Evolutionary conservation across 495 filamentous ascomycete species (phyloP).

Genomic region (Cenococcum geophilum): DNA sequence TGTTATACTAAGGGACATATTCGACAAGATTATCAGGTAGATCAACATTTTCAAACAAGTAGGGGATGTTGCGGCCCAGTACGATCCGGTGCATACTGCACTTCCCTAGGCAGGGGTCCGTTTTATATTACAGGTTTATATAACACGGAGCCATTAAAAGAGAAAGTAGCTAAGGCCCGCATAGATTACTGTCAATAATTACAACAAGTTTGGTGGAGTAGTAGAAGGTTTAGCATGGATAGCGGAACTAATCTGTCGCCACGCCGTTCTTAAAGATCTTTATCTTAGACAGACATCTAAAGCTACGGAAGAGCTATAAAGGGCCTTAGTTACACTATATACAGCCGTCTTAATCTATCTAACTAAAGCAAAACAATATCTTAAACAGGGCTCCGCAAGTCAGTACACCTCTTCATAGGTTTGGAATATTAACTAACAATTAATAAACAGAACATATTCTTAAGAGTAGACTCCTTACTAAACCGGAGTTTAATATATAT

Average conservation of each 20-base stretch:
- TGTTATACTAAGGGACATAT: constrained; percentile 36
- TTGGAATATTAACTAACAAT: constrained; percentile 11
- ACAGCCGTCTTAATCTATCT: constrained; percentile 12
- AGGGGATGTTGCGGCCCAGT: constrained; percentile 39
- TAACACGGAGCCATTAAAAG: background rate
- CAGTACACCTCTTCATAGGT: constrained; percentile 10
- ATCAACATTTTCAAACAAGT: constrained; percentile 40
- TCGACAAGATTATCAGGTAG: constrained; percentile 40
- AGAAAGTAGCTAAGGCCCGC: background rate
- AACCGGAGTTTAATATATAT: constrained; percentile 7
- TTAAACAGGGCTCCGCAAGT: constrained; percentile 17
- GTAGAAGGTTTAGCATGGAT: constrained; percentile 32
- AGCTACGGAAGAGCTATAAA: constrained; percentile 10
- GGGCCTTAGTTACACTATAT: constrained; percentile 20
- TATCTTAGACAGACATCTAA: constrained; percentile 26
- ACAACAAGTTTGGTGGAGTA: constrained; percentile 22
- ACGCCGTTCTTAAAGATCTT: constrained; percentile 30
- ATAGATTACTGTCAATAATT: constrained; percentile 29
- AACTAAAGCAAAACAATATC: constrained; percentile 20
- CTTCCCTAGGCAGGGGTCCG: constrained; percentile 45
- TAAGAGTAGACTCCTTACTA: constrained; percentile 2
- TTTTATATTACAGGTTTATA: constrained; percentile 41
- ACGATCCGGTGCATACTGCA: constrained; percentile 41
- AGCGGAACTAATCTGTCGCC: constrained; percentile 30
- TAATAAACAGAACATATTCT: constrained; percentile 1